These are phyloP conservation scores for Ramichloridium luteum DNA, from an alignment of 2,329 filamentous ascomycete genomes.

Conservation along the genomic window DNA sequence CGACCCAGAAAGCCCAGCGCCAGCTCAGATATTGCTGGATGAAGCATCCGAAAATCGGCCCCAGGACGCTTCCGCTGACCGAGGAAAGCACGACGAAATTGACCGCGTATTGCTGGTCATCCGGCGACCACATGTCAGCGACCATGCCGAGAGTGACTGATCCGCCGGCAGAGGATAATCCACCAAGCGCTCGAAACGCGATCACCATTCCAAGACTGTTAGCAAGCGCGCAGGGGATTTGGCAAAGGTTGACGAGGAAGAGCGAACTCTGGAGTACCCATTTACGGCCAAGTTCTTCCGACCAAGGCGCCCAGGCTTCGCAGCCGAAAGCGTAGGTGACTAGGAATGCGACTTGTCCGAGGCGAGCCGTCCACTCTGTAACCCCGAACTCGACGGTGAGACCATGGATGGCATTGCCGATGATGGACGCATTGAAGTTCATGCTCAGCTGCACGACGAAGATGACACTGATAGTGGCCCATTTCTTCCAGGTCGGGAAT, in stretches of 20 bases:
- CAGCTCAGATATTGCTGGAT: conserved; percentile 41
- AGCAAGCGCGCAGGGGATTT: conserved; percentile 44
- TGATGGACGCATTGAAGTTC: conserved; percentile 44
- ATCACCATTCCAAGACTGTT: conserved; percentile 32
- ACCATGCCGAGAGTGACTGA: conserved; percentile 54
- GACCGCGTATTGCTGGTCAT: conserved; percentile 47
- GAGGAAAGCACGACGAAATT: conserved; percentile 38
- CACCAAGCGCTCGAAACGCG: conserved; percentile 36
- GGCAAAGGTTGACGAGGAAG: conserved; percentile 66
- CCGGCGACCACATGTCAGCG: conserved; percentile 48
- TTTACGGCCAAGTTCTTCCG: conserved; percentile 68
- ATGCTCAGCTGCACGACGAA: conserved; percentile 44
- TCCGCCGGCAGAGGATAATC: conserved; percentile 45
- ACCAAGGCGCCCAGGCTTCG: conserved; percentile 81
- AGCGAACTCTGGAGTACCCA: conserved; percentile 62
- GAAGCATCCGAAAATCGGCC: conserved; percentile 23
- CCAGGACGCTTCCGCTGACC: conserved; percentile 22
- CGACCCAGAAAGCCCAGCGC: conserved; percentile 76
- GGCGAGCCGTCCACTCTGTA: conserved; percentile 54
- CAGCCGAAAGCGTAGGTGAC: conserved; percentile 75
- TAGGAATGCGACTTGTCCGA: conserved; percentile 67
- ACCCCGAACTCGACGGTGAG: conserved; percentile 53
- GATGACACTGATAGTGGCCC: conserved; percentile 40
- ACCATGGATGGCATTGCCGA: conserved; percentile 45
- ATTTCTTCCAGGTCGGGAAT: conserved; percentile 41